These are phyloP conservation scores for Cercophora newfieldiana DNA, from an alignment of 495 filamentous ascomycete species.

Conservation along the genomic window DNA sequence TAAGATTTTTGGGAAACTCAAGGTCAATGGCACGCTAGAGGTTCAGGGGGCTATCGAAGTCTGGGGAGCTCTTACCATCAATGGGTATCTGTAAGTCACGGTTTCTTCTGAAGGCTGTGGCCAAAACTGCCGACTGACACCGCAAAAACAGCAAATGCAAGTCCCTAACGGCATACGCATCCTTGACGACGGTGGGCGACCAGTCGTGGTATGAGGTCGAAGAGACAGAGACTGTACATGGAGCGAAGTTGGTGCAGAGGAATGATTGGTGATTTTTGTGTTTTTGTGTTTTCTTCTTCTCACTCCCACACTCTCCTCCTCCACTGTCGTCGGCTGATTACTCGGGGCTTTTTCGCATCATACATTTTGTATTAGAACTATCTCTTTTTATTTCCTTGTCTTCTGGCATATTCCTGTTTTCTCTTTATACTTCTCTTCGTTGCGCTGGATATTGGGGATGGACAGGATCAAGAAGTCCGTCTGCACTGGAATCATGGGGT, in stretches of 20 bases:
- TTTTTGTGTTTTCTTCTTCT: neutral
- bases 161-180: constrained; percentile 38
- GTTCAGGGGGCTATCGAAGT: constrained; percentile 40
- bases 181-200: constrained; percentile 42
- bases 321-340: neutral
- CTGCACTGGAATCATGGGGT: neutral
- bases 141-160: constrained; percentile 34
- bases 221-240: constrained; percentile 36
- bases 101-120: neutral
- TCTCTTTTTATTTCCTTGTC: neutral
- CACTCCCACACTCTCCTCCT: neutral
- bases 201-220: constrained; percentile 39
- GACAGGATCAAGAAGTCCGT: neutral
- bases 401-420: neutral
- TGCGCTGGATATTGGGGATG: neutral
- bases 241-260: constrained; percentile 37
- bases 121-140: neutral
- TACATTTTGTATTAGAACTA: neutral
- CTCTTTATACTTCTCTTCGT: neutral
- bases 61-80: constrained; percentile 38
- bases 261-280: constrained; percentile 18
- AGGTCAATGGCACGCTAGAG: constrained; percentile 36
- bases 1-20: constrained; percentile 45
- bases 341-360: neutral
- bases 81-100: constrained; percentile 39